Conservation (phyloP, 176 grass and related monocot species). For the Triticum urartu region DNA sequence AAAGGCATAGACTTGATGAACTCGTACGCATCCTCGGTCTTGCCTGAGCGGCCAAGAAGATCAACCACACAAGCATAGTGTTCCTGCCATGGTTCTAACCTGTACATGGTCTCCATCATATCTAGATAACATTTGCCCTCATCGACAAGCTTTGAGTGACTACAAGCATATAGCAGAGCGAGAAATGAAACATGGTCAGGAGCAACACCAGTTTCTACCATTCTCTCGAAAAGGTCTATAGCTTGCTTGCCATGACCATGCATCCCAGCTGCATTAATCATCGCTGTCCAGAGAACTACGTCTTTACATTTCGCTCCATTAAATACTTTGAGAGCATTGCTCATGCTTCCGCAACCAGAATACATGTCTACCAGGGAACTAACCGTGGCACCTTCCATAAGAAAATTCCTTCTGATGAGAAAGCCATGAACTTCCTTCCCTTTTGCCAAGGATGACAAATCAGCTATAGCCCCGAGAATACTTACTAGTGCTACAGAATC, state of each 20-base stretch:
- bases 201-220: slow-evolving; percentile 54
- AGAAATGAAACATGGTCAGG: slow-evolving; percentile 85
- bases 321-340: slow-evolving; percentile 53
- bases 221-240: slow-evolving; percentile 52
- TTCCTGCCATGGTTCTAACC: slow-evolving; percentile 77
- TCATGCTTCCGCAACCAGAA: slow-evolving; percentile 68
- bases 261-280: slow-evolving; percentile 82
- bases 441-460: slow-evolving; percentile 65
- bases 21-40: slow-evolving; percentile 53
- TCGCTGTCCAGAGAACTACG: slow-evolving; percentile 71
- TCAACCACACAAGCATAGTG: slow-evolving; percentile 80
- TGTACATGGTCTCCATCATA: slow-evolving; percentile 56
- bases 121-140: slow-evolving; percentile 69
- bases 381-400: slow-evolving; percentile 39
- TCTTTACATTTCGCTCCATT: slow-evolving; percentile 39
- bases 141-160: slow-evolving; percentile 64
- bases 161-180: slow-evolving; percentile 74
- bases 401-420: slow-evolving; percentile 59
- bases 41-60: slow-evolving; percentile 74
- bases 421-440: slow-evolving; percentile 90
- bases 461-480: slow-evolving; percentile 49
- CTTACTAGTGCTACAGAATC: slow-evolving; percentile 73
- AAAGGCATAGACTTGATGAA: slow-evolving; percentile 75
- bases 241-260: slow-evolving; percentile 73
- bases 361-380: slow-evolving; percentile 89